Evolutionary conservation across 2,329 filamentous ascomycete species (phyloP).

Genomic region (Thielaviopsis euricoi): DNA sequence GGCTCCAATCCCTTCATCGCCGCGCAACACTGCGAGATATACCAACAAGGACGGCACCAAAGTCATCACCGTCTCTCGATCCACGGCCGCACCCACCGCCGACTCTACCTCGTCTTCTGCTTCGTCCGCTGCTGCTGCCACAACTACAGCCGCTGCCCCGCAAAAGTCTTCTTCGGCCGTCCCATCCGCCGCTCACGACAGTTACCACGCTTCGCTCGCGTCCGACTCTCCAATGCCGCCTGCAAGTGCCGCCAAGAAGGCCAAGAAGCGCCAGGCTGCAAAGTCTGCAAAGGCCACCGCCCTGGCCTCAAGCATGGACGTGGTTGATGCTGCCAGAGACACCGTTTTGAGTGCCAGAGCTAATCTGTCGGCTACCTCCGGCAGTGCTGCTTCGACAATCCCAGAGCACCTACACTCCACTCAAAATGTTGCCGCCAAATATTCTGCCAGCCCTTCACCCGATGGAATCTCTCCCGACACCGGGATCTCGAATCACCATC

Average conservation of each 20-base stretch:
- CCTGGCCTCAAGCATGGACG: constrained; percentile 14
- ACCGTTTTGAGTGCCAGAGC: background rate
- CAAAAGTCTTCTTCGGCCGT: constrained; percentile 17
- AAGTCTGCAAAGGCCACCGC: constrained; percentile 52
- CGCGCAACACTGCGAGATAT: constrained; percentile 41
- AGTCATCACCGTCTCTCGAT: constrained; percentile 48
- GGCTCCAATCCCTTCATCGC: constrained; percentile 32
- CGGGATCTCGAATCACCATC: constrained; percentile 21
- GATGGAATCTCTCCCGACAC: background rate
- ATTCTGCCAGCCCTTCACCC: background rate
- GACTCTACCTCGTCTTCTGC: background rate
- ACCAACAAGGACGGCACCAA: constrained; percentile 54
- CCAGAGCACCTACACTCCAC: background rate
- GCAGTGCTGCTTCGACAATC: background rate
- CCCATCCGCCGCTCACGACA: constrained; percentile 17
- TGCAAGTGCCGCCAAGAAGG: constrained; percentile 85
- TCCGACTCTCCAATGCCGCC: constrained; percentile 19
- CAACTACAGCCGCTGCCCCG: background rate
- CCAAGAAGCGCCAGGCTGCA: constrained; percentile 71
- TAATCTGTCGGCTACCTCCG: background rate
- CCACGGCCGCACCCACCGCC: background rate
- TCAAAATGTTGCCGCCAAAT: background rate
- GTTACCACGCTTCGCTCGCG: constrained; percentile 14
- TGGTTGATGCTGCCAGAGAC: background rate
- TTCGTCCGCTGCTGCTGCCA: constrained; percentile 20